Evolutionary conservation across 192 early-diverging fungal genomes (phyloP), one percentile per base, ranked within the genome.

Genomic region (Pilaira anomala): DNA sequence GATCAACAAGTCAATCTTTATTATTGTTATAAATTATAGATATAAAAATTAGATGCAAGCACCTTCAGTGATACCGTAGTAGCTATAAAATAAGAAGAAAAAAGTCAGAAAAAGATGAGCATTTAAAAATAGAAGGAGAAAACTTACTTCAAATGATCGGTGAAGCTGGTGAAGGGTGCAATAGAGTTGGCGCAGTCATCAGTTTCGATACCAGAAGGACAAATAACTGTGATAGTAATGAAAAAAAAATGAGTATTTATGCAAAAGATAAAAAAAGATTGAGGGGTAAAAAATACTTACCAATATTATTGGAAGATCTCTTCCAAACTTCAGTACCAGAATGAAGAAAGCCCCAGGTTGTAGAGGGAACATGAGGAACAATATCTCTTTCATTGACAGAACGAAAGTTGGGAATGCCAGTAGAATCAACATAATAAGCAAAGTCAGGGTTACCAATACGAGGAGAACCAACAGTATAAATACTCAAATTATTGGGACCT

Each of bases 271-370:
- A 14, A 7, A 25, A 16, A 26, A n/a, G 6, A 21, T 11, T 58
- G 7, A 22, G 1, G 18, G 16, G 12, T 28, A 9, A 44, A 12
- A 25, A 22, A 26, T 39, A 44, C 63, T 60, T 65, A 71, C 62
- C 6, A 42, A 64, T 21, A n/a, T 48, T 41, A 30, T 28, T 14
- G 5, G 19, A 25, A 30, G 39, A 57, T 4, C 48, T 50, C 25
- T 65, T 71, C 69, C 69, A 71, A 48, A 50, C 60, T 53, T 71
- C 69, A 48, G 40, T 28, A 36, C 69, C 69, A 24, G 54, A 33
- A 36, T 71, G 69, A 36, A 71, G 28, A 44, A 59, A 71, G 33
- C 50, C 69, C 3, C 59, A 54, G 13, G 26, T 7, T 26, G 59
- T 46, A 25, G 69, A 50, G 14, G 69, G 69, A 3, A 71, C 45